Base-by-base conservation (phyloP, 225 moss, liverwort and hornwort genomes). In the Sphagnum contortum region DNA sequence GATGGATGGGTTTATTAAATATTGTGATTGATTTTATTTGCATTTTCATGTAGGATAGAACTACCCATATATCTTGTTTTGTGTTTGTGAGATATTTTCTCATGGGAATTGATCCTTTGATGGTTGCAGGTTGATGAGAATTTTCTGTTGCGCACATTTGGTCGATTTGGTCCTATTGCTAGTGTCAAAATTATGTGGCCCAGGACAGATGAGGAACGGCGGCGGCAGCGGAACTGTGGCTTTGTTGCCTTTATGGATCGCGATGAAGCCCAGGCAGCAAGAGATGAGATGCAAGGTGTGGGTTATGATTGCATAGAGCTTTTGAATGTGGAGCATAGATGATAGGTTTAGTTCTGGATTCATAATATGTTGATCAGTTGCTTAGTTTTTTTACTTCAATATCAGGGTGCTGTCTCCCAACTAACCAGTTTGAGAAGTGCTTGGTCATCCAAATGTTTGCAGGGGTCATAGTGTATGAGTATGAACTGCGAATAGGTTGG, bases 131-230 rank as follows among this genome's bases (percentile, higher is more conserved):
- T 98, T 79, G 96, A 98, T 87, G 96, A 98, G 71, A 98, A 93
- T 71, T 98, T 93, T 74, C 78, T 98, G 67, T 68, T 98, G 84
- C 83, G 96, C 79, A 98, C 96, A 55, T 98, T 98, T 79, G 96
- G 96, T 72, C 96, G 96, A 64, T 98, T 98, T 77, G 96, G 96
- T 52, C 96, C 96, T 57, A 93, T 98, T 66, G 96, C 96, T 55
- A 98, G 96, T 80, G 96, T 98, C 75, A 98, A 98, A 90, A 98
- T 98, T 57, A 98, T 98, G 96, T 98, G 96, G 96, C 96, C 96
- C 64, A 93, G 96, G 75, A 98, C 96, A 76, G 96, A 98, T 76
- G 96, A 98, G 86, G 96, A 98, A 82, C 90, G 96, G 14, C 79
- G 96, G 80, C 87, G 96, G 67, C 96, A 98, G 71, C 88, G 93